Evolutionary conservation across 768 basidiomycete genomes (phyloP).

Genomic region (Lyophyllum shimeji): DNA sequence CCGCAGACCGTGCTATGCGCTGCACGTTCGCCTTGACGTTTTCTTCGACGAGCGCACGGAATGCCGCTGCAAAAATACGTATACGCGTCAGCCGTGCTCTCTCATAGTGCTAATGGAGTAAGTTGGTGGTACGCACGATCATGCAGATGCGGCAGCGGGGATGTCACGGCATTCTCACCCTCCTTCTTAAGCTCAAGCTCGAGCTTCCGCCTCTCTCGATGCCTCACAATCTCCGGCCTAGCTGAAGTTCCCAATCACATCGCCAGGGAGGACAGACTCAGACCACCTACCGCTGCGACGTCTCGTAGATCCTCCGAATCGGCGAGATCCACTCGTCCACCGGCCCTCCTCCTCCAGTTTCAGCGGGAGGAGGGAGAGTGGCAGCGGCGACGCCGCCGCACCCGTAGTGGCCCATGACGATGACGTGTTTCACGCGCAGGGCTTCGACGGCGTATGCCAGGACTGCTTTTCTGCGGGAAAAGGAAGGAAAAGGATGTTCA

Average conservation of each 20-base stretch:
- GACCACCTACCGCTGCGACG: slow-evolving; percentile 29
- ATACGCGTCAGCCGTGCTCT: neutral
- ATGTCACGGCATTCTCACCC: slow-evolving; percentile 22
- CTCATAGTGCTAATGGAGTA: neutral
- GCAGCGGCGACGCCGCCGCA: slow-evolving; percentile 42
- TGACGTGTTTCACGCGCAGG: slow-evolving; percentile 36
- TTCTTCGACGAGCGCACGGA: slow-evolving; percentile 44
- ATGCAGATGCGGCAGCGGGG: slow-evolving; percentile 31
- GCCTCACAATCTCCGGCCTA: slow-evolving; percentile 35
- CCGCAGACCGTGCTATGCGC: slow-evolving; percentile 16
- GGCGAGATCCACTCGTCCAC: slow-evolving; percentile 42
- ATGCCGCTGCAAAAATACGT: slow-evolving; percentile 26
- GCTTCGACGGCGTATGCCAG: slow-evolving; percentile 38
- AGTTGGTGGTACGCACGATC: slow-evolving; percentile 3
- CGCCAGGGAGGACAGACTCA: neutral
- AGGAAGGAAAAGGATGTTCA: neutral
- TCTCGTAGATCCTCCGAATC: slow-evolving; percentile 35
- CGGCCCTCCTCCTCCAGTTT: slow-evolving; percentile 19
- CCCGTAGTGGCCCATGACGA: slow-evolving; percentile 45
- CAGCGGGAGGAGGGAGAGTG: slow-evolving; percentile 2
- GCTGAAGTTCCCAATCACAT: neutral
- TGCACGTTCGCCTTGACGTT: slow-evolving; percentile 33
- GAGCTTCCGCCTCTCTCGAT: slow-evolving; percentile 29
- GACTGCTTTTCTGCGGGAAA: slow-evolving; percentile 30
- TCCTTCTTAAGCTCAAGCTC: slow-evolving; percentile 15